Evolutionary conservation across 164 flowering plant genomes (phyloP).

Genomic region (Chimonanthus praecox): DNA sequence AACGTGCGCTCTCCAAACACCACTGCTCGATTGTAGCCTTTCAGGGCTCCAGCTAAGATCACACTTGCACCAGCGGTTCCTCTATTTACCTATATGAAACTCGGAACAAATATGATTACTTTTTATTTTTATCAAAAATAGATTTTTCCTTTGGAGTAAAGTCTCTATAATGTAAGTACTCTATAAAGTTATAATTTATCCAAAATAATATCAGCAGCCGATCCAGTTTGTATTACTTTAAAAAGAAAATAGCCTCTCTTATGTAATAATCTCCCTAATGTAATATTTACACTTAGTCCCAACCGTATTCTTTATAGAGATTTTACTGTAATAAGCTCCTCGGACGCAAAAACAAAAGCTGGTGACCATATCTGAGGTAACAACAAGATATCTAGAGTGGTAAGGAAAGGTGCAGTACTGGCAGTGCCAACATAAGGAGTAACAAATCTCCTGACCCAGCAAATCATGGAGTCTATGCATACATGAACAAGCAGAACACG

Average conservation of each 20-base stretch:
- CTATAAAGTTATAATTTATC: no score
- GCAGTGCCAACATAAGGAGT: background rate
- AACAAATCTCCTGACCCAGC: background rate
- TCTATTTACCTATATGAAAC: slow-evolving; percentile 68
- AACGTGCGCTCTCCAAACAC: slow-evolving; percentile 88
- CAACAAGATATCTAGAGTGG: background rate
- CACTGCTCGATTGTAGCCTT: slow-evolving; percentile 93
- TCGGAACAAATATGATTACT: background rate
- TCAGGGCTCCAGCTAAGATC: slow-evolving; percentile 93
- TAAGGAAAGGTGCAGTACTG: background rate
- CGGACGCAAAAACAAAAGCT: background rate
- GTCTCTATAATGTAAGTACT: no score
- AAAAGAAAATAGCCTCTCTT: no score
- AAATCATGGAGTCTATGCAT: background rate
- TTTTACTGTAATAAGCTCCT: background rate
- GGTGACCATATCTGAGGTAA: background rate
- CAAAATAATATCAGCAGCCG: no score
- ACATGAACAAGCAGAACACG: background rate
- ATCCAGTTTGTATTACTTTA: no score
- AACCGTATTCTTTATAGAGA: no score
- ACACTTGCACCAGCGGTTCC: slow-evolving; percentile 99
- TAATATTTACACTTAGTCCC: no score
- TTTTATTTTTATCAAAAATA: background rate
- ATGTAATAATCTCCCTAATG: no score
- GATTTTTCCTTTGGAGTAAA: no score